These are phyloP conservation scores for Calcarisporium arbuscula DNA, from an alignment of 2,329 filamentous ascomycete species.

Conservation along the genomic window DNA sequence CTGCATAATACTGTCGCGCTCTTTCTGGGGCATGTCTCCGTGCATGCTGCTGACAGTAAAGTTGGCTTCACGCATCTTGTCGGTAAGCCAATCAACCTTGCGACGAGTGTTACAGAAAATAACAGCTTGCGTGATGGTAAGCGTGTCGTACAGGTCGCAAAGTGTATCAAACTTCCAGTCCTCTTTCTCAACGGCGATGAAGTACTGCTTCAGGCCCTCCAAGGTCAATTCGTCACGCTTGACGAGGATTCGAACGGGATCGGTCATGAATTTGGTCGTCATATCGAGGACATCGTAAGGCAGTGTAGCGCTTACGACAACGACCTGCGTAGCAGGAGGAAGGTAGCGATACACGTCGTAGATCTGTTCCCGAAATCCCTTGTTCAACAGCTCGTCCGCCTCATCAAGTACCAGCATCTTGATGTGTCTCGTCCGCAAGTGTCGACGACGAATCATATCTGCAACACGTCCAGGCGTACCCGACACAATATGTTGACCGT, in stretches of 20 bases:
- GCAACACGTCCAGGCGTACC: slow-evolving; percentile 92
- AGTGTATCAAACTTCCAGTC: slow-evolving; percentile 99
- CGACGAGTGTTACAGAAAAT: slow-evolving; percentile 99
- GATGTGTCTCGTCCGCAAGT: slow-evolving; percentile 54
- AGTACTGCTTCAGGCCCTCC: slow-evolving; percentile 97
- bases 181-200: slow-evolving; percentile 98
- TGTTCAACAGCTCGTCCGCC: slow-evolving; percentile 67
- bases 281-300: slow-evolving; percentile 98
- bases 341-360: slow-evolving; percentile 98
- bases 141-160: slow-evolving; percentile 95
- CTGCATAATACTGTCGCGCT: slow-evolving; percentile 98
- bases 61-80: slow-evolving; percentile 98
- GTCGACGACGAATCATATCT: slow-evolving; percentile 55
- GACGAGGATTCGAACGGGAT: slow-evolving; percentile 91
- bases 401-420: slow-evolving; percentile 59
- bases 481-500: slow-evolving; percentile 95
- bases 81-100: slow-evolving; percentile 98
- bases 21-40: slow-evolving; percentile 97
- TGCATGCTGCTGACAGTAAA: slow-evolving; percentile 99
- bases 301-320: slow-evolving; percentile 92
- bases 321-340: slow-evolving; percentile 94
- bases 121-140: slow-evolving; percentile 97
- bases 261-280: slow-evolving; percentile 99
- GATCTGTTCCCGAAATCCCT: slow-evolving; percentile 96
- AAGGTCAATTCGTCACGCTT: slow-evolving; percentile 98